A percentile compares a stretch with the other conserved stretches of the same genome.
These are phyloP conservation scores for Caloboletus firmus DNA, from an alignment of 1,284 basidiomycete genomes.

Conservation along the genomic window DNA sequence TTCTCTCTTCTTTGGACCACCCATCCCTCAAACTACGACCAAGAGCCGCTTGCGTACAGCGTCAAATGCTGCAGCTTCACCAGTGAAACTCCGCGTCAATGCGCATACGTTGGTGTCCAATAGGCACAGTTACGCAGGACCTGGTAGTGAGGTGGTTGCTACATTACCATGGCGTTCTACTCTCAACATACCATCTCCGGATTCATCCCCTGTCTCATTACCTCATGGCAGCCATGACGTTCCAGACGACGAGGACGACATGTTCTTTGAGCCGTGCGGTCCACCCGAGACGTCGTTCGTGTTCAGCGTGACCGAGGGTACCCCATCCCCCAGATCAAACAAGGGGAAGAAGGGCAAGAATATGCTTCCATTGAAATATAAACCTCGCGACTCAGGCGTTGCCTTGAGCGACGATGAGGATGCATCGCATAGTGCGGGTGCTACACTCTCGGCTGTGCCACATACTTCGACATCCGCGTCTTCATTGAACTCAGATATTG, in stretches of 20 bases:
- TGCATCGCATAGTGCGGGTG: constrained; percentile 29
- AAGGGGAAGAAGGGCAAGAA: constrained; percentile 42
- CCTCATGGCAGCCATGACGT: constrained; percentile 26
- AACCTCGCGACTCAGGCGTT: constrained; percentile 66
- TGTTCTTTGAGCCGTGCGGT: constrained; percentile 51
- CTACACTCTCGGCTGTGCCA: constrained; percentile 47
- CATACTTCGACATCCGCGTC: constrained; percentile 56
- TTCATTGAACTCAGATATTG: constrained; percentile 56
- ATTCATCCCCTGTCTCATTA: constrained; percentile 46
- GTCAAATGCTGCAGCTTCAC: constrained; percentile 18
- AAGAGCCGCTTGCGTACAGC: constrained; percentile 25
- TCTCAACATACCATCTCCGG: constrained; percentile 43
- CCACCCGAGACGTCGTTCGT: constrained; percentile 51
- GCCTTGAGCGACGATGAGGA: constrained; percentile 63
- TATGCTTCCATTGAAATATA: constrained; percentile 64
- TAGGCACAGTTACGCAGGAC: constrained; percentile 62
- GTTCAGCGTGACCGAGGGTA: constrained; percentile 53
- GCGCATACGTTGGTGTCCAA: constrained; percentile 40
- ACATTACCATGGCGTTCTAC: constrained; percentile 47
- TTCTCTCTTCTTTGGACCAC: constrained; percentile 71
- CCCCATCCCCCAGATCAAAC: constrained; percentile 57
- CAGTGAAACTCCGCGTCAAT: constrained; percentile 6
- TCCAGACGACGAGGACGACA: constrained; percentile 53
- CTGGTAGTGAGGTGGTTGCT: constrained; percentile 20
- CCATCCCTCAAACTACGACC: constrained; percentile 43